Percentiles rank a stretch among this genome's conserved stretches.
Evolutionary conservation across 495 filamentous ascomycete species (phyloP).

Genomic region (Alectoria sarmentosa): DNA sequence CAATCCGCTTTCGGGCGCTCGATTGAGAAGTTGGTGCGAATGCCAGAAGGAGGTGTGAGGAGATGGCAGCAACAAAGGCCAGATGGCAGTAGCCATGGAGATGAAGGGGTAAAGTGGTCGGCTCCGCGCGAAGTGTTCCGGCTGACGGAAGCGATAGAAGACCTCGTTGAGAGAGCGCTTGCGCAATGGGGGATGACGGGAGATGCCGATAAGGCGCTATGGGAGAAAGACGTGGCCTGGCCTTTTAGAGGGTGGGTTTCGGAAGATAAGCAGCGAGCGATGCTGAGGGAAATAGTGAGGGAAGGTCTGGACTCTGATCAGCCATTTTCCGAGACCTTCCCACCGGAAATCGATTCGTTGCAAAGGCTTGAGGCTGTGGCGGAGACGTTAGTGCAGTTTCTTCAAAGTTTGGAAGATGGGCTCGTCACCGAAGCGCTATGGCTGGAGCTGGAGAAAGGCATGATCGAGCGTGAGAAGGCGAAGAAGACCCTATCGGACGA

Average conservation of each 20-base stretch:
- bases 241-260: conserved; percentile 47
- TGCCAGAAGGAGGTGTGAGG: conserved; percentile 69
- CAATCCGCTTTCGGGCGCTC: conserved; percentile 78
- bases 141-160: conserved; percentile 77
- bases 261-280: conserved; percentile 24
- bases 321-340: conserved; percentile 49
- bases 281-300: conserved; percentile 31
- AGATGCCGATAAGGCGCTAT: conserved; percentile 44
- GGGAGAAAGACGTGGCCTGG: conserved; percentile 57
- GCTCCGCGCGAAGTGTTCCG: conserved; percentile 81
- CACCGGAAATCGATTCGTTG: conserved; percentile 49
- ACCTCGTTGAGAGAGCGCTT: conserved; percentile 61
- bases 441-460: conserved; percentile 58
- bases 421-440: conserved; percentile 63
- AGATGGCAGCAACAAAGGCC: conserved; percentile 37
- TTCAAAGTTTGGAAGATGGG: conserved; percentile 66
- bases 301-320: conserved; percentile 54
- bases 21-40: conserved; percentile 71
- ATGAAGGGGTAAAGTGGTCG: conserved; percentile 51
- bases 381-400: conserved; percentile 61
- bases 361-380: conserved; percentile 63
- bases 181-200: conserved; percentile 81
- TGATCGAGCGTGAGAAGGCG: conserved; percentile 45
- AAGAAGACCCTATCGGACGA: conserved; percentile 46
- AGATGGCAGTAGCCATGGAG: conserved; percentile 40